Evolutionary conservation across 140 eudicot species (phyloP).

Genomic region (Cichorium intybus): DNA sequence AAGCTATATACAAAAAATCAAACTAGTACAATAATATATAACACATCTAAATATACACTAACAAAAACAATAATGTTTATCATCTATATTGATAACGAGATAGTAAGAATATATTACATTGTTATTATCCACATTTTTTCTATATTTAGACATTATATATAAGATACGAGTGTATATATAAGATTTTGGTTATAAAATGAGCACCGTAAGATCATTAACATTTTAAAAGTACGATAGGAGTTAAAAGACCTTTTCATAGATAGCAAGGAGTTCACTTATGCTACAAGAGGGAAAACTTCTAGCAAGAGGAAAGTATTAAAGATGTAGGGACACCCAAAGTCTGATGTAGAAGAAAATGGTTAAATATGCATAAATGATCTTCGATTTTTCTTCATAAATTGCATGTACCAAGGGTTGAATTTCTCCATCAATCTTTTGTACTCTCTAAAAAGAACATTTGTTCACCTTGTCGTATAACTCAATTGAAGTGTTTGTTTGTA

Average conservation of each 20-base stretch:
- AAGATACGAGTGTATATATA: slow-evolving; percentile 1
- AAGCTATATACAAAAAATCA: no score
- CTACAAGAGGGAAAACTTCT: slow-evolving; percentile 33
- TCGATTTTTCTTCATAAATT: neutral
- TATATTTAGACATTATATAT: neutral
- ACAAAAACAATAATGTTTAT: neutral
- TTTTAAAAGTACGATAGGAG: neutral
- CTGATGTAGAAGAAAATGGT: neutral
- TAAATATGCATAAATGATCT: neutral
- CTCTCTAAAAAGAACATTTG: neutral
- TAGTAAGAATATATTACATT: no score
- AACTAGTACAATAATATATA: no score
- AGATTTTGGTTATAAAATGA: slow-evolving; percentile 3
- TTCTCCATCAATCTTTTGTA: no score
- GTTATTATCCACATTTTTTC: neutral
- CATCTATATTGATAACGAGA: neutral
- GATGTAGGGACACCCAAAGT: slow-evolving; percentile 31
- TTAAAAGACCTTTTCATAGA: slow-evolving; percentile 18
- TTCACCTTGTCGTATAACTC: neutral
- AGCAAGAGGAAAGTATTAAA: slow-evolving; percentile 34
- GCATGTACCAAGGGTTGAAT: neutral
- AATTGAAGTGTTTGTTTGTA: no score
- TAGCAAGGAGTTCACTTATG: slow-evolving; percentile 17
- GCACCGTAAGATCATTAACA: neutral
- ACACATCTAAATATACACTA: no score